Evolutionary conservation across 306 rosid species (phyloP).

Genomic region (Astragalus glycyphyllos): DNA sequence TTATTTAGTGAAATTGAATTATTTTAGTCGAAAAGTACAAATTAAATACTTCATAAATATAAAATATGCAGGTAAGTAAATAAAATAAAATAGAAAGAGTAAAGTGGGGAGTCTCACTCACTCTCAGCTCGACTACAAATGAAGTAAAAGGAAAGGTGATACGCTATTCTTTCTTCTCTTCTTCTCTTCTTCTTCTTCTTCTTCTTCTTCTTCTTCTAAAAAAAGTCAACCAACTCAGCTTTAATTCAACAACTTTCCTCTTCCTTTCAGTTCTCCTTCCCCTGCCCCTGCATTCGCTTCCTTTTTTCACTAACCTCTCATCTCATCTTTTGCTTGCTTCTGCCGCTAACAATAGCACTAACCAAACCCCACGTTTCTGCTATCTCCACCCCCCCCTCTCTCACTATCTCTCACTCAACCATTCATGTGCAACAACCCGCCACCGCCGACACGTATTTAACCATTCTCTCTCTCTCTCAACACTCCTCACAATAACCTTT

Average conservation of each 20-base stretch:
- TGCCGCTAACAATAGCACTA: not conserved
- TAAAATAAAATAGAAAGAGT: too few relatives aligned
- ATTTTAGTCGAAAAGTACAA: too few relatives aligned
- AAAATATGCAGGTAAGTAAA: too few relatives aligned
- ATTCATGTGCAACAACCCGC: slow-evolving; percentile 27
- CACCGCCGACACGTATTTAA: slow-evolving; percentile 25
- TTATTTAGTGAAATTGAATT: too few relatives aligned
- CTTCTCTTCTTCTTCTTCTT: slow-evolving; percentile 7
- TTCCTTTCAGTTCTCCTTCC: slow-evolving; percentile 25
- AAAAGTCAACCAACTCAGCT: slow-evolving; percentile 47
- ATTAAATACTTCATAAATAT: too few relatives aligned
- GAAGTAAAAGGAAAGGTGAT: slow-evolving; percentile 19
- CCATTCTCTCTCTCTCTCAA: slow-evolving; percentile 31
- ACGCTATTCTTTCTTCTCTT: not conserved
- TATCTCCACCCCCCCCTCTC: not conserved
- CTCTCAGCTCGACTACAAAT: not conserved
- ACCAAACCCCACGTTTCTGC: slow-evolving; percentile 24
- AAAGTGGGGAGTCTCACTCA: too few relatives aligned
- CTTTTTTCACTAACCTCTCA: not conserved
- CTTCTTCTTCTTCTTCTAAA: slow-evolving; percentile 11
- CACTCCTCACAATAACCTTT: not conserved
- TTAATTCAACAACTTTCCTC: slow-evolving; percentile 61
- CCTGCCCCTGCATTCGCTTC: not conserved
- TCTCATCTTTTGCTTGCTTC: not conserved
- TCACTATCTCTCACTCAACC: not conserved